Evolutionary conservation across 2,329 filamentous ascomycete genomes (phyloP), one percentile per base, ranked within the genome.

Genomic region (Aspergillus candidus): DNA sequence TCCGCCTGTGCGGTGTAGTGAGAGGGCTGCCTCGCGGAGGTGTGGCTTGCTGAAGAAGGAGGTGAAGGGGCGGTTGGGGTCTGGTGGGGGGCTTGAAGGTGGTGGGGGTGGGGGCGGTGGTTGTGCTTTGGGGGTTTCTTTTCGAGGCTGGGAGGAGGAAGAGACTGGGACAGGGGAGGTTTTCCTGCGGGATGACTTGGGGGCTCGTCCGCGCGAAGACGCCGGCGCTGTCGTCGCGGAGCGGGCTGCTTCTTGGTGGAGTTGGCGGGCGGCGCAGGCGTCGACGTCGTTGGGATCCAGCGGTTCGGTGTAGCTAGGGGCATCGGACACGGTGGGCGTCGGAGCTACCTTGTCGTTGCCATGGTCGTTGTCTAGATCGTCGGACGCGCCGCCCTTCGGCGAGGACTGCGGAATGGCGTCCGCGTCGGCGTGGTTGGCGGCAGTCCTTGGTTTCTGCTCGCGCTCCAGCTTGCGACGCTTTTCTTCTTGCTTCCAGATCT

Each of bases 11-110:
- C 88, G 77, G 38, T 80, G 75, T 53, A 80, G 82, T 49, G 80
- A 84, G n/a, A 95, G 67, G 8, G 90, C 88, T 6, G 82, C 80
- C 15, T 89, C 86, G 18, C 91, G 83, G 48, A 91, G 77, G 59
- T 94, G 83, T 17, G 78, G 81, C 67, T 93, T 89, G 13, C 76
- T 66, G 62, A 89, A 97, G 70, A 96, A 96, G 0, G 88, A 94
- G n/a, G 74, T 84, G 60, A 96, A 89, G 32, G 86, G 84, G 46
- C 75, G 78, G 13, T 42, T 35, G 17, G 46, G 48, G 12, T 72
- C 63, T 29, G 71, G 60, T 14, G 58, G 50, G 12, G 52, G 36
- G 47, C 66, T 46, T 32, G 56, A 17, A 29, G 50, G 43, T 36
- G 56, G 59, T 32, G 51, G 39, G 15, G 22, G 47, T 30, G 41